A percentile compares a stretch with the other conserved stretches of the same genome.
Conservation (phyloP, 2,329 filamentous ascomycete species). For the Paecilomyces dactylethromorphus region DNA sequence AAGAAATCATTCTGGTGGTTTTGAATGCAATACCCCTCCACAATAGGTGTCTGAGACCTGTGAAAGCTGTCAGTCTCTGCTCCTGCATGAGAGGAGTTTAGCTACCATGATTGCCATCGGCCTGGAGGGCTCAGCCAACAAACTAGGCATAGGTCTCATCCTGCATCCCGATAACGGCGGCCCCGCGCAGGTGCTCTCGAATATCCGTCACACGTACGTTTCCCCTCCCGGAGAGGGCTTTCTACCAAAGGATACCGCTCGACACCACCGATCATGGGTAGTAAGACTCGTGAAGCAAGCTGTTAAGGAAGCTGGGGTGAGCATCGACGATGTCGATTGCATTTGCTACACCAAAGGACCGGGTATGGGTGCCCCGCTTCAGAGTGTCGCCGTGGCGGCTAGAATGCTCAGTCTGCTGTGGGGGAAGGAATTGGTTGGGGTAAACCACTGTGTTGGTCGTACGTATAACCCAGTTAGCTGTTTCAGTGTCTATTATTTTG, state of each 20-base stretch:
- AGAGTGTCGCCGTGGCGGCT: constrained; percentile 78
- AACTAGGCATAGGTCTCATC: constrained; percentile 90
- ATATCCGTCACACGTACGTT: constrained; percentile 88
- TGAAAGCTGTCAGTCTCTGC: not conserved
- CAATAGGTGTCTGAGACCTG: not conserved
- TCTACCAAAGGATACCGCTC: constrained; percentile 90
- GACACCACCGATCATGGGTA: constrained; percentile 83
- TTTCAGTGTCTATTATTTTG: not conserved
- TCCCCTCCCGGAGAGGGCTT: constrained; percentile 91
- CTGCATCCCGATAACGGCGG: constrained; percentile 56
- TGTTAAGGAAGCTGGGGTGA: constrained; percentile 60
- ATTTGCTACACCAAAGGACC: constrained; percentile 95
- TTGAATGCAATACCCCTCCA: not conserved
- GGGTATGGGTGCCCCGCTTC: constrained; percentile 91
- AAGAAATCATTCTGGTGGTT: constrained; percentile 8
- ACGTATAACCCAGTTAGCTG: constrained; percentile 17
- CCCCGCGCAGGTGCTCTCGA: constrained; percentile 70
- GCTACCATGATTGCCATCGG: constrained; percentile 59
- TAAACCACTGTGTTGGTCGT: constrained; percentile 95
- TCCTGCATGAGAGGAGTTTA: not conserved
- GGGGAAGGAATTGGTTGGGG: constrained; percentile 81
- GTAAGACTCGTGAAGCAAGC: constrained; percentile 73
- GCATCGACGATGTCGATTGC: constrained; percentile 67
- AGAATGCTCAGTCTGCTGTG: constrained; percentile 77
- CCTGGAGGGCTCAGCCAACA: constrained; percentile 94